Evolutionary conservation across 345 rosid genomes (phyloP).

Genomic region (Hibiscus mutabilis): DNA sequence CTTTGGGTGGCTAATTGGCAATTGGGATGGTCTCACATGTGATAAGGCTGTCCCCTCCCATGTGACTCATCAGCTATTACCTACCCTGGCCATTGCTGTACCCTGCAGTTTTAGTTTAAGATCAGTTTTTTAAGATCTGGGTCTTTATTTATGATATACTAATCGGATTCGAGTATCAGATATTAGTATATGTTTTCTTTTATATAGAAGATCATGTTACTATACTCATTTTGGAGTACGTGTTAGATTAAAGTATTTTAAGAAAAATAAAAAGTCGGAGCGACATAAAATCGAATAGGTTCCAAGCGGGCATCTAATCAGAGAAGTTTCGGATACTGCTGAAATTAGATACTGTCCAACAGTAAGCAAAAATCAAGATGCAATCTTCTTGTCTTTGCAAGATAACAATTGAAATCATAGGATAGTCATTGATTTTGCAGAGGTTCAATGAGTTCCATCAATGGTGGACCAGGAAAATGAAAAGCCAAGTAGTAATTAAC

Average conservation of each 20-base stretch:
- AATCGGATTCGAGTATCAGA: background rate
- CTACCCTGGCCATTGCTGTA: constrained; percentile 20
- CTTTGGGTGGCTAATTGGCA: constrained; percentile 8
- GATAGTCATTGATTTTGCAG: background rate
- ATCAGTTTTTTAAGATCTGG: constrained; percentile 4
- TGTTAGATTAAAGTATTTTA: background rate
- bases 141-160: background rate
- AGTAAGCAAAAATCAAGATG: background rate
- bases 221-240: background rate
- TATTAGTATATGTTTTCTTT: background rate
- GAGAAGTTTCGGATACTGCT: background rate
- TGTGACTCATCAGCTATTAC: constrained; percentile 23
- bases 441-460: too few relatives aligned
- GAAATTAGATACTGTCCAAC: background rate
- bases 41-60: constrained; percentile 27
- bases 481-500: too few relatives aligned
- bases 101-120: constrained; percentile 7
- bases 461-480: too few relatives aligned
- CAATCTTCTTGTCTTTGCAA: background rate
- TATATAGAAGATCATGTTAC: too few relatives aligned
- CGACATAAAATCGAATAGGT: background rate
- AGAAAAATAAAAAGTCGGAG: too few relatives aligned
- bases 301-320: background rate
- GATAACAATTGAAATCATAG: background rate
- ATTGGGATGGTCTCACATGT: constrained; percentile 37